These are phyloP conservation scores for Trichosanthes truncata DNA, from an alignment of 306 rosid genomes.

Conservation along the genomic window DNA sequence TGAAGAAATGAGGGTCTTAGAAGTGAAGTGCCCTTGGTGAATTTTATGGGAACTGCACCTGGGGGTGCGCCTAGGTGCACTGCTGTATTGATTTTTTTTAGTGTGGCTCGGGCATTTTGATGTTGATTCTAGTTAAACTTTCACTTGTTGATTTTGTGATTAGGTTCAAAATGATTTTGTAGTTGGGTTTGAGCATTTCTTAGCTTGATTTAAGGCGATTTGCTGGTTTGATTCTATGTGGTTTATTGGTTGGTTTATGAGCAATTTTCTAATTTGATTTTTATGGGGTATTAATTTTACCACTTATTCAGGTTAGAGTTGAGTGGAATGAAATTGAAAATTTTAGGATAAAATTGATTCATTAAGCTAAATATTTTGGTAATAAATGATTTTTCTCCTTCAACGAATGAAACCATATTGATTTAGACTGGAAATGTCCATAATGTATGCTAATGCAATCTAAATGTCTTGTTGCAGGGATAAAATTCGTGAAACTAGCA, in stretches of 20 bases:
- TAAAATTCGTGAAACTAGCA: conserved; percentile 55
- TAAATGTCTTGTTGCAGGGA: conserved; percentile 39
- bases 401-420: not conserved
- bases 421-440: conserved; percentile 1
- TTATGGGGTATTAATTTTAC: not conserved
- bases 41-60: not conserved
- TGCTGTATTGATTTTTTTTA: not conserved
- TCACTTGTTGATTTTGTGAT: not conserved
- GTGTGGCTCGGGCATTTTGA: not conserved
- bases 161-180: not conserved
- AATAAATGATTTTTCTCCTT: not conserved
- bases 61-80: not conserved
- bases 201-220: not conserved
- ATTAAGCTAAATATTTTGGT: not conserved
- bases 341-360: not conserved
- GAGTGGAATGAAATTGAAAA: not conserved
- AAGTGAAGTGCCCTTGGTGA: not conserved
- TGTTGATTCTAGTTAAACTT: not conserved
- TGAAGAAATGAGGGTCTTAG: not conserved
- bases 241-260: not conserved
- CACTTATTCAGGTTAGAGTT: not conserved
- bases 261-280: not conserved
- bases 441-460: not conserved
- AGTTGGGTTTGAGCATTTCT: not conserved
- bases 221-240: not conserved